phyloP scores from a whole-genome alignment of 345 rosid genomes.

The Eucalyptus polybractea region DNA sequence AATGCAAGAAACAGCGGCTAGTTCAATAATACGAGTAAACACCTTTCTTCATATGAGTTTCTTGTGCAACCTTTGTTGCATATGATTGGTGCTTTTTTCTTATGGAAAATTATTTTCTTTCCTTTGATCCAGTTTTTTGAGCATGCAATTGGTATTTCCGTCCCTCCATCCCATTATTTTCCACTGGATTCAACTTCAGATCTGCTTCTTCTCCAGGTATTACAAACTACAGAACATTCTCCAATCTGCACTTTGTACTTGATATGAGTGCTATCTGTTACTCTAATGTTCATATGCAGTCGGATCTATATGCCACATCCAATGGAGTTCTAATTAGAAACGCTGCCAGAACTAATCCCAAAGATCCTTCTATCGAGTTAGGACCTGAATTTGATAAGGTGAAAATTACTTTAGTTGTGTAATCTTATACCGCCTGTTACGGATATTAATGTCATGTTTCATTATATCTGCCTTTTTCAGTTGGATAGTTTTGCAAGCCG shows the following conservation, averaged over 20 bases:
- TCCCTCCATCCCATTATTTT: constrained; percentile 31
- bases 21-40: constrained; percentile 23
- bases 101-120: neutral
- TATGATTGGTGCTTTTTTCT: neutral
- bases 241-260: neutral
- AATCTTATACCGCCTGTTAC: neutral
- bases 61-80: neutral
- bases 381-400: constrained; percentile 58
- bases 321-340: constrained; percentile 28
- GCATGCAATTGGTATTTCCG: constrained; percentile 16
- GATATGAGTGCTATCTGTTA: neutral
- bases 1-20: constrained; percentile 10
- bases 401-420: neutral
- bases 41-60: neutral
- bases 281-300: constrained; percentile 25
- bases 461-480: constrained; percentile 6
- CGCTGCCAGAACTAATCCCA: constrained; percentile 18
- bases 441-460: neutral
- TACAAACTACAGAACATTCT: neutral
- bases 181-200: constrained; percentile 38
- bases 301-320: constrained; percentile 26
- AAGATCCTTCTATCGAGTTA: constrained; percentile 26
- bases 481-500: constrained; percentile 28
- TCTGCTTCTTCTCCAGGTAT: constrained; percentile 47
- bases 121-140: constrained; percentile 28